Percentiles rank a stretch among this genome's conserved stretches.
Evolutionary conservation across 2,329 filamentous ascomycete genomes (phyloP).

Genomic region (Cladorrhinum sp.): DNA sequence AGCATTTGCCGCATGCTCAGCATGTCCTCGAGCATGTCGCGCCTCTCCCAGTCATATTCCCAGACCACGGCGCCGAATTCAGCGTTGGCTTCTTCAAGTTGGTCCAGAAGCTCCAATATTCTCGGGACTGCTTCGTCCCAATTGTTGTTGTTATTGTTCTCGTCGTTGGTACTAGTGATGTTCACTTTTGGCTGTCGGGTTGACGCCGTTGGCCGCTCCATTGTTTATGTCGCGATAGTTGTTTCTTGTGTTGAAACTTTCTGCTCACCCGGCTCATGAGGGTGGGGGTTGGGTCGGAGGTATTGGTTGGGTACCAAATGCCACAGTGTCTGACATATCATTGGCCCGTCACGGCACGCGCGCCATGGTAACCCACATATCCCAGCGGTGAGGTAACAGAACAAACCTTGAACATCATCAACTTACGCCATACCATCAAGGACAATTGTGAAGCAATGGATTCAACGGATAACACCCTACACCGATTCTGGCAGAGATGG

Average conservation of each 20-base stretch:
- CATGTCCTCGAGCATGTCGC: background rate
- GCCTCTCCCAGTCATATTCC: background rate
- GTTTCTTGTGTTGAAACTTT: background rate
- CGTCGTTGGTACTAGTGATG: background rate
- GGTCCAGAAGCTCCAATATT: background rate
- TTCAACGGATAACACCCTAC: background rate
- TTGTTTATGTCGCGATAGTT: background rate
- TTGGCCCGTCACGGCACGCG: background rate
- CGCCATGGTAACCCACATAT: background rate
- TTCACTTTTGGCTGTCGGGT: background rate
- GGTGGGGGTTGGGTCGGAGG: background rate
- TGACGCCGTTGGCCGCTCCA: background rate
- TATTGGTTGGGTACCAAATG: background rate
- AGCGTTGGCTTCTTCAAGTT: background rate
- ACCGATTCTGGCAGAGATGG: background rate
- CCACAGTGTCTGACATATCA: background rate
- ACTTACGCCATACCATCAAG: too few relatives aligned
- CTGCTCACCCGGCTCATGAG: background rate
- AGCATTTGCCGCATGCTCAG: slow-evolving; percentile 1
- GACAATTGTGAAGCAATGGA: too few relatives aligned
- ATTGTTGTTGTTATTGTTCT: background rate
- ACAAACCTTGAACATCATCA: background rate
- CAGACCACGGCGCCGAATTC: background rate
- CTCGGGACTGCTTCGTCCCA: background rate
- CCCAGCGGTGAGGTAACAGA: too few relatives aligned